Evolutionary conservation across 371 early-diverging fungal species (phyloP), one percentile per base, ranked within the genome.

Genomic region (Mucor irregularis): DNA sequence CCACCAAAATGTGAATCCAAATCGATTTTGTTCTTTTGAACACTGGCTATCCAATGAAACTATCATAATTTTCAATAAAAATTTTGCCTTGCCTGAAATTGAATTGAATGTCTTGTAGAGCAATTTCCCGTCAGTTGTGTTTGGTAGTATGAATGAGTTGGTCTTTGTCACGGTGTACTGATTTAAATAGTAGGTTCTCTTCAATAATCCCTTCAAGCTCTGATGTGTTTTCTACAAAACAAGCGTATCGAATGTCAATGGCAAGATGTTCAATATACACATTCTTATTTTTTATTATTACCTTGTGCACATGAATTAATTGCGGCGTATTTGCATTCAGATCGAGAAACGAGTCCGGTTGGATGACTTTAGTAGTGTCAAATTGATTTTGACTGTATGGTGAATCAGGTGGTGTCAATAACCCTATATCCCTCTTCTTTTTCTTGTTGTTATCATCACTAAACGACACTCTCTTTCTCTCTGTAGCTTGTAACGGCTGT

Each of bases 1-100:
- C 39, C 56, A 52, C 39, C 45, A 47, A 33, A 64, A 64, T 1
- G 59, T 64, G 29, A 64, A 64, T 3, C 64, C 64, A 42, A 50
- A 59, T 10, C 59, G 26, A n/a, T 26, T 58, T 35, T 59, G 64
- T 1, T 21, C 19, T 2, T 58, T 56, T 8, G 55, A 26, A 3
- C 28, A 37, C 3, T 10, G 4, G 3, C 17, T 14, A 14, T 28
- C 34, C 1, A 53, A 10, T 9, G 40, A 50, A 9, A 34, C 35
- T 11, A 64, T 53, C 3, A 42, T 16, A 0, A 54, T 10, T 10
- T 59, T 64, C 5, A 64, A 11, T 19, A 64, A 7, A 7, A 49
- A 22, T 14, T 59, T 59, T 5, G 37, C 8, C n/a, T 52, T 28
- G 13, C 47, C 47, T 5, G 25, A 22, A 5, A 10, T 13, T 17